Base-by-base conservation (phyloP, 768 basidiomycete genomes). In the Roridomyces roridus region DNA sequence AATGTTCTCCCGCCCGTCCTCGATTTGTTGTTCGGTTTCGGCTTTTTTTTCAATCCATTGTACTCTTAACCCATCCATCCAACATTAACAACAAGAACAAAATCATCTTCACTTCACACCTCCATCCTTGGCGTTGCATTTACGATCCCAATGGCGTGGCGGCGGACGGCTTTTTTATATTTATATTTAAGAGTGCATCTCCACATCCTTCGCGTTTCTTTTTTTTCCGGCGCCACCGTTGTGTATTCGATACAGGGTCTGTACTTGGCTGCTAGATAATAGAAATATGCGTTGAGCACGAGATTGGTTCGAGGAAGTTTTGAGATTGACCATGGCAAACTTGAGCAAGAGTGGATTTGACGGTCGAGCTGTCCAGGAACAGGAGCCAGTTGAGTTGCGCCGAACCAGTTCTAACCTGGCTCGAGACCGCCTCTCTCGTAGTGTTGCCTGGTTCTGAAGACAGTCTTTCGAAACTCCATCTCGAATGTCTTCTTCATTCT, bases 1-100 rank as follows among this genome's bases (percentile, higher is more conserved):
- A 40, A 46, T 63, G 61, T 57, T 63, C 57, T 63, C 61, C 25
- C 23, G 49, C 49, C 57, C 37, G 60, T 63, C 61, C 48, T 63
- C 61, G 61, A 63, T 63, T 63, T 63, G 61, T 63, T 62, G 35
- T 46, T 55, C 26, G 61, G 56, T 44, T 58, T 51, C 54, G n/a
- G n/a, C n/a, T n/a, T n/a, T n/a, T n/a, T n/a, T n/a, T 62, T 49
- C 35, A 2, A 34, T 15, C 31, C 3, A 34, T 11, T 62, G 60
- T 62, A 57, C 51, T 51, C 4, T 28, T 44, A 26, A 9, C 39
- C n/a, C 39, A 18, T n/a, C 21, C 39, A 40, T 40, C 12, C n/a
- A n/a, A n/a, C n/a, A n/a, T n/a, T n/a, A n/a, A n/a, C n/a, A n/a
- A n/a, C n/a, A n/a, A n/a, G n/a, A n/a, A n/a, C n/a, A n/a, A n/a